A percentile compares a stretch with the other conserved stretches of the same genome.
Conservation (phyloP, 208 protist genomes). For the Trypanosoma platydactyli region DNA sequence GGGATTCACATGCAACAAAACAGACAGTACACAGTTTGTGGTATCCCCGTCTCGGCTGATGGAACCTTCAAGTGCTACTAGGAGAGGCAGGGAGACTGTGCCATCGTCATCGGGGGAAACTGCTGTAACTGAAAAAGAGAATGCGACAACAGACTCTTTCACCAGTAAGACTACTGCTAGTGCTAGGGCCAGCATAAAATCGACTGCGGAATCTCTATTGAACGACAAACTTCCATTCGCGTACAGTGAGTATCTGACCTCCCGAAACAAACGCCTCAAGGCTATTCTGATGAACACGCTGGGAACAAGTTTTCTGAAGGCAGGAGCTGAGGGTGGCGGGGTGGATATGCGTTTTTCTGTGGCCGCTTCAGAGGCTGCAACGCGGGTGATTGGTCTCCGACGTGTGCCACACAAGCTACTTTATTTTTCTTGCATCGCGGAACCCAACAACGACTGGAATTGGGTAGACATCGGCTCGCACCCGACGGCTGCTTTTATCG, state of each 20-base stretch:
- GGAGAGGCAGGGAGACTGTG: neutral
- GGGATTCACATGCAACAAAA: conserved; percentile 16
- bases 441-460: conserved; percentile 32
- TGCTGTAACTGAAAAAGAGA: too few species aligned
- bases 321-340: conserved; percentile 47
- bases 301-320: conserved; percentile 51
- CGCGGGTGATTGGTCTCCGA: conserved; percentile 53
- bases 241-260: conserved; percentile 15
- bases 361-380: conserved; percentile 53
- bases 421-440: conserved; percentile 50
- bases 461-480: conserved; percentile 78
- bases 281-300: conserved; percentile 44
- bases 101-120: too few species aligned
- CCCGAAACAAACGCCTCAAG: conserved; percentile 48
- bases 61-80: neutral
- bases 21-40: neutral
- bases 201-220: neutral
- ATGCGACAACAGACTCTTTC: too few species aligned
- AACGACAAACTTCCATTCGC: neutral
- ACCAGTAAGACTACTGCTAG: too few species aligned
- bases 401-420: conserved; percentile 62
- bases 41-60: neutral
- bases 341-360: conserved; percentile 64
- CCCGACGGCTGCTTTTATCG: conserved; percentile 55
- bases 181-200: too few species aligned